phyloP scores from a whole-genome alignment of 495 filamentous ascomycete species.

The Penicillium lividum region DNA sequence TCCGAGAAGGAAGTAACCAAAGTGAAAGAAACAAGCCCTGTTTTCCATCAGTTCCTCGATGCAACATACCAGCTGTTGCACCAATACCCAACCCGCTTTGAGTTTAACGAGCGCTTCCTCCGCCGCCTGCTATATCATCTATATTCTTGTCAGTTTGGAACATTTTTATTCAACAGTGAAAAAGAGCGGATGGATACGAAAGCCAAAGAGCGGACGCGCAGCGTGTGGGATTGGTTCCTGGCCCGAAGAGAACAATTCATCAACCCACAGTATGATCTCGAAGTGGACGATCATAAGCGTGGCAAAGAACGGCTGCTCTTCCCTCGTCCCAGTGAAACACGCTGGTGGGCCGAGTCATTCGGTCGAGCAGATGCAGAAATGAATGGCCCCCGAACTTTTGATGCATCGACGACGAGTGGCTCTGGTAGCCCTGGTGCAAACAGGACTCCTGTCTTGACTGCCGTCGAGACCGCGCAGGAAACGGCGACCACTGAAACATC shows the following conservation, averaged over 20 bases:
- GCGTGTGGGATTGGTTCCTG: conserved; percentile 96
- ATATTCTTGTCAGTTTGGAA: conserved; percentile 95
- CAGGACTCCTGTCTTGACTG: conserved; percentile 42
- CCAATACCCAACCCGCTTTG: conserved; percentile 88
- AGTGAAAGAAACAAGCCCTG: conserved; percentile 86
- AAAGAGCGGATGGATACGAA: conserved; percentile 78
- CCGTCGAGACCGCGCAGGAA: conserved; percentile 48
- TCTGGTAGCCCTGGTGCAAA: conserved; percentile 24
- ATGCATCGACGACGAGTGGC: conserved; percentile 12
- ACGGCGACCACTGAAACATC: conserved; percentile 29
- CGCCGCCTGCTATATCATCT: conserved; percentile 89
- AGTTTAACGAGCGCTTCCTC: conserved; percentile 96
- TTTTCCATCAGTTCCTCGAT: conserved; percentile 98
- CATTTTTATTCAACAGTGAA: conserved; percentile 94
- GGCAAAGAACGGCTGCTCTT: conserved; percentile 84
- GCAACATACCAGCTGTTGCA: conserved; percentile 87
- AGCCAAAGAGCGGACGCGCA: conserved; percentile 72
- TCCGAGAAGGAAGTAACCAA: conserved; percentile 61
- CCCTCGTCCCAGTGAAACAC: conserved; percentile 64
- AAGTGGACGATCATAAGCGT: conserved; percentile 72
- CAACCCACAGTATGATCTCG: conserved; percentile 75
- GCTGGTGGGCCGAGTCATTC: conserved; percentile 94
- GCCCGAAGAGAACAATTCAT: conserved; percentile 73
- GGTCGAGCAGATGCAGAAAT: conserved; percentile 85
- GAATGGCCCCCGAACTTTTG: conserved; percentile 62